Conservation (phyloP, 1,284 basidiomycete species). For the Apiotrichum siamense region DNA sequence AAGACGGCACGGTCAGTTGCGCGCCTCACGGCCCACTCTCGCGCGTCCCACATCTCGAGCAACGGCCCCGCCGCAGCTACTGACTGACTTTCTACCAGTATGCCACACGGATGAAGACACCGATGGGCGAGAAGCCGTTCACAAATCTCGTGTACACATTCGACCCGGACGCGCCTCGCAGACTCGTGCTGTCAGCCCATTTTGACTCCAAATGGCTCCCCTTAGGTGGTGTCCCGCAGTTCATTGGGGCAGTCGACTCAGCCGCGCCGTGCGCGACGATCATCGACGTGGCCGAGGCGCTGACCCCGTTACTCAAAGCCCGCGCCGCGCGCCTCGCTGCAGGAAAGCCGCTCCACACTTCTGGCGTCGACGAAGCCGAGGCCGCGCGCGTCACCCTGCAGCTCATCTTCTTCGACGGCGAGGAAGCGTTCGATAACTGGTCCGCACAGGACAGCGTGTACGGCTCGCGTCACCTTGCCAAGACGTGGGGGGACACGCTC, state of each 20-base stretch:
- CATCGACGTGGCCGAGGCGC: slow-evolving; percentile 75
- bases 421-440: slow-evolving; percentile 93
- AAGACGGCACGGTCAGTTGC: too few relatives aligned
- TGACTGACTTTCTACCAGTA: not conserved
- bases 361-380: slow-evolving; percentile 61
- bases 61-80: not conserved
- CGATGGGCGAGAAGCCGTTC: slow-evolving; percentile 72
- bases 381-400: slow-evolving; percentile 78
- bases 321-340: slow-evolving; percentile 57
- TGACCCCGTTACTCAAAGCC: slow-evolving; percentile 64
- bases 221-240: slow-evolving; percentile 51
- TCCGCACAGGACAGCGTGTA: slow-evolving; percentile 86
- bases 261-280: slow-evolving; percentile 93
- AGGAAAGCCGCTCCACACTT: slow-evolving; percentile 25
- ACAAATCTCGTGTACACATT: slow-evolving; percentile 93
- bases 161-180: slow-evolving; percentile 71
- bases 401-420: slow-evolving; percentile 96
- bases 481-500: slow-evolving; percentile 70
- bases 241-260: slow-evolving; percentile 95
- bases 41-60: slow-evolving; percentile 13
- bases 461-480: slow-evolving; percentile 81
- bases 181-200: slow-evolving; percentile 86
- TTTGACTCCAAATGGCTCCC: slow-evolving; percentile 89
- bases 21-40: too few relatives aligned
- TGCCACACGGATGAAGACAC: slow-evolving; percentile 54